Percentiles rank a stretch among this genome's conserved stretches.
Evolutionary conservation across 495 filamentous ascomycete species (phyloP).

Genomic region (Xylaria castorea): DNA sequence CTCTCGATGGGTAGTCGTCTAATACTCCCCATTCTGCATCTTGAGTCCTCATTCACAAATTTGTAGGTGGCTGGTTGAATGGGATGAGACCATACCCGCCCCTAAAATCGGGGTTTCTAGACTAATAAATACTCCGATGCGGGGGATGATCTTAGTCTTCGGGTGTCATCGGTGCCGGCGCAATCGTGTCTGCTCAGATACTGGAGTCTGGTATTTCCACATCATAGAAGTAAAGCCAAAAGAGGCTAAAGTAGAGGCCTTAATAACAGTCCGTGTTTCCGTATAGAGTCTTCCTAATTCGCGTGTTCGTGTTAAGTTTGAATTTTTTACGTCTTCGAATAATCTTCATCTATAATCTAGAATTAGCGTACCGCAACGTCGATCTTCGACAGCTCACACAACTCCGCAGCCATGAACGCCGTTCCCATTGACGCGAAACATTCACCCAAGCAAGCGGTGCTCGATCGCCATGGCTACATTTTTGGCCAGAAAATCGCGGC

Average conservation of each 20-base stretch:
- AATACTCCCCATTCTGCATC: background rate
- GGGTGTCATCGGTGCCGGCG: background rate
- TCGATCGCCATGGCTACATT: constrained; percentile 59
- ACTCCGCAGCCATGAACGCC: constrained; percentile 12
- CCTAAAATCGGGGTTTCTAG: background rate
- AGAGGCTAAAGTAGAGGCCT: background rate
- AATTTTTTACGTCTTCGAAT: background rate
- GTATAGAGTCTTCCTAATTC: background rate
- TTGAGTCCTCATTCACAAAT: background rate
- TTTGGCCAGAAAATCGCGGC: constrained; percentile 64
- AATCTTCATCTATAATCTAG: background rate
- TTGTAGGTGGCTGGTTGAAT: background rate
- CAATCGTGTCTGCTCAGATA: background rate
- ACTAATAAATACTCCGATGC: background rate
- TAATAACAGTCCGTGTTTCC: background rate
- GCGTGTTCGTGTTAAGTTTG: background rate
- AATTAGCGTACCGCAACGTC: background rate
- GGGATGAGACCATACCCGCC: constrained; percentile 17
- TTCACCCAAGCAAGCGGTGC: constrained; percentile 37
- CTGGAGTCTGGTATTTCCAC: background rate
- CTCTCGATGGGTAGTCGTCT: background rate
- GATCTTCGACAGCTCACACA: too few relatives aligned
- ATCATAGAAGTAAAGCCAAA: background rate
- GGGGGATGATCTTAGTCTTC: background rate
- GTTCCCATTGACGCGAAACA: background rate